Evolutionary conservation across 441 rosid species (phyloP).

Genomic region (Melastoma candidum): DNA sequence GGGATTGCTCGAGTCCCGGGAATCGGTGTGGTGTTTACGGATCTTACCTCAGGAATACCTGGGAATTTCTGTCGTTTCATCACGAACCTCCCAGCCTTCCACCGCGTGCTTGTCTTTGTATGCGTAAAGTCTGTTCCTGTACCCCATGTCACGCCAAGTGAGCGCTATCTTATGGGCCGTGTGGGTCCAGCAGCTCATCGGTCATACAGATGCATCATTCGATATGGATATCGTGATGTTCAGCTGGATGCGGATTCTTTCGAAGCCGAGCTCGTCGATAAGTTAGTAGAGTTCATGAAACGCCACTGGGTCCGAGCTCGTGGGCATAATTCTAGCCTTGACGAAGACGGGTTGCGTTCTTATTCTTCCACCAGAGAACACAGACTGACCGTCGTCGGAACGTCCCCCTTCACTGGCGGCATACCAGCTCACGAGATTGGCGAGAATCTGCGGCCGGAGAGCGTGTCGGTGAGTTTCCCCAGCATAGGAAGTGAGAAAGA

Average conservation of each 20-base stretch:
- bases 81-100: conserved; percentile 98
- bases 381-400: conserved; percentile 74
- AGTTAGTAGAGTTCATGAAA: conserved; percentile 68
- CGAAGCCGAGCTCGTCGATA: conserved; percentile 68
- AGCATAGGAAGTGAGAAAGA: conserved; percentile 60
- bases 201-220: conserved; percentile 87
- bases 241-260: conserved; percentile 97
- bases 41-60: conserved; percentile 83
- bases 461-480: conserved; percentile 61
- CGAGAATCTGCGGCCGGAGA: conserved; percentile 51
- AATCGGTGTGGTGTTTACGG: conserved; percentile 80
- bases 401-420: conserved; percentile 22
- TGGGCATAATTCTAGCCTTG: conserved; percentile 13
- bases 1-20: conserved; percentile 94
- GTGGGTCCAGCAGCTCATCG: conserved; percentile 86
- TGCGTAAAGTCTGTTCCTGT: conserved; percentile 94
- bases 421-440: conserved; percentile 49
- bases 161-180: conserved; percentile 88
- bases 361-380: conserved; percentile 61
- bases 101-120: conserved; percentile 76
- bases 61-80: conserved; percentile 95
- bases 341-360: conserved; percentile 40
- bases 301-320: conserved; percentile 53
- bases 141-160: conserved; percentile 75
- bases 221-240: conserved; percentile 97